A percentile compares a stretch with the other conserved stretches of the same genome.
These are phyloP conservation scores for Tubosaeta sp. DNA, from an alignment of 768 basidiomycete genomes.

Conservation along the genomic window DNA sequence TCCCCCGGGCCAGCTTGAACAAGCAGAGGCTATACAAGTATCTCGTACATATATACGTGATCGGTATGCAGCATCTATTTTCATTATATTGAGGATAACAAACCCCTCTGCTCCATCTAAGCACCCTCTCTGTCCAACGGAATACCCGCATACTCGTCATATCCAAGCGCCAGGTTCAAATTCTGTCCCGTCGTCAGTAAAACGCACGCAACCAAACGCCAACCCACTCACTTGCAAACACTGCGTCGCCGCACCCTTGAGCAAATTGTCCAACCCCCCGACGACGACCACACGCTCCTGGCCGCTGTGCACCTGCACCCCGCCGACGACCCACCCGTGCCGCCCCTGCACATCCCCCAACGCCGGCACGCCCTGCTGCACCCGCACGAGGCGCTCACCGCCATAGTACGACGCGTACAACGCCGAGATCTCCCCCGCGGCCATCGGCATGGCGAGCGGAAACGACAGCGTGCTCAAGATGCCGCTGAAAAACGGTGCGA, in stretches of 20 bases:
- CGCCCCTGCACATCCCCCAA: constrained; percentile 72
- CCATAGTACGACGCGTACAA: constrained; percentile 78
- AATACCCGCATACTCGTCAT: constrained; percentile 81
- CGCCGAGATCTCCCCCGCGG: constrained; percentile 66
- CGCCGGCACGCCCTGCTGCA: constrained; percentile 67
- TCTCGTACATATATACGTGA: too few species aligned
- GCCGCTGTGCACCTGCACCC: constrained; percentile 87
- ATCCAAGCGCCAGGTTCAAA: constrained; percentile 84
- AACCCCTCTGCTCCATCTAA: too few species aligned
- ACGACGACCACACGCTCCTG: constrained; percentile 94
- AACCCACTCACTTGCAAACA: constrained; percentile 74
- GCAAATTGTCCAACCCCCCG: constrained; percentile 90
- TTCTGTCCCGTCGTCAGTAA: constrained; percentile 47
- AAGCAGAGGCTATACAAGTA: too few species aligned
- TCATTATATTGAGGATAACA: too few species aligned
- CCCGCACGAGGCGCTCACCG: constrained; percentile 66
- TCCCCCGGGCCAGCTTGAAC: too few species aligned
- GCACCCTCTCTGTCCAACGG: constrained; percentile 30
- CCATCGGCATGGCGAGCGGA: constrained; percentile 56
- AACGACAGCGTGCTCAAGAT: constrained; percentile 86
- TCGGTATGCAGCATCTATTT: too few species aligned
- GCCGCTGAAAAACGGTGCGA: constrained; percentile 95
- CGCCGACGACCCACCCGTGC: constrained; percentile 90
- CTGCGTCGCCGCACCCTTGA: constrained; percentile 99
- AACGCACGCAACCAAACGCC: not conserved